Evolutionary conservation across 805 yeast genomes (phyloP), one percentile per base, ranked within the genome.

Genomic region (Lipomyces orientalis): DNA sequence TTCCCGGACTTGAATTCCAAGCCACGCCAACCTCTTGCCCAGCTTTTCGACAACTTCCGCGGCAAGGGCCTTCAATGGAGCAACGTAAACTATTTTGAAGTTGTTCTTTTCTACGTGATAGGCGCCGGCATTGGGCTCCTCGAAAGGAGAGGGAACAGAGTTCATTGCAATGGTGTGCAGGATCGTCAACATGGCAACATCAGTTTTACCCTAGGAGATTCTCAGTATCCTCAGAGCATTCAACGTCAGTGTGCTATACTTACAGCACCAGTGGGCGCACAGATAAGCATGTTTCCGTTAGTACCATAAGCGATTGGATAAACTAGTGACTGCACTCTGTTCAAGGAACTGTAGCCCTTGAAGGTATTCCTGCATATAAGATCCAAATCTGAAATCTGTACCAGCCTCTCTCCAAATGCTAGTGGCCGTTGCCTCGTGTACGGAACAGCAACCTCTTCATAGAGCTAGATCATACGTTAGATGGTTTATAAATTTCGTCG

Each of bases 31-130:
- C 70, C 93, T 88, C 58, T 87, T 85, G 43, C 90, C 84, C 79
- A 90, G 90, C 75, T 95, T 95, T 65, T 91, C 97, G 0, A 93
- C 98, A 74, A 95, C 92, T 81, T 95, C 99, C 0, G 98, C 97
- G 0, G 99, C 98, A 61, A 93, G 80, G 0, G 98, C 98, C 76
- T 93, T 93, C 71, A 93, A 80, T 0, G 98, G 98, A 0, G 97
- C 97, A 19, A 93, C 96, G 75, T 93, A 95, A 4, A 95, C 88
- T 62, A 95, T 88, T 76, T 95, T 95, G 79, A 94, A 95, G 68
- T 89, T 94, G 72, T 89, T 91, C 71, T 88, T 90, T 71, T 88
- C 90, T 39, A 93, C 87, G 72, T 89, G 89, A 43, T 71, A 71
- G 14, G 86, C 74, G 29, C 83, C 87, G 4, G 80, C 84, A 1